phyloP scores from a whole-genome alignment of 768 basidiomycete genomes.

The Suillus weaverae region DNA sequence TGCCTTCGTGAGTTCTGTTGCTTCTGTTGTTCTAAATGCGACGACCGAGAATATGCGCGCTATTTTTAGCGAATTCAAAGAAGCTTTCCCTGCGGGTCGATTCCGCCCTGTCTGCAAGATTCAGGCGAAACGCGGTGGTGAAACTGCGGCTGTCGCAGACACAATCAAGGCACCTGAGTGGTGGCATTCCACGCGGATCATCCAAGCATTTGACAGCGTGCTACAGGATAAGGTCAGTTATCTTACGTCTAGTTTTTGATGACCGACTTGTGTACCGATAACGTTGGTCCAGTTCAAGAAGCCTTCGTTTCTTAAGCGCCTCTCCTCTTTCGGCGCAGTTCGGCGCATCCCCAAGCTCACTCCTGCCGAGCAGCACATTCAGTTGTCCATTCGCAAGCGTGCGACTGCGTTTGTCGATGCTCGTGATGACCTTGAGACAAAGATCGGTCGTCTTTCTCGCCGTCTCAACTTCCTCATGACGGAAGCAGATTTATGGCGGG shows the following conservation, averaged over 20 bases:
- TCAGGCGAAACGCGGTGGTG: conserved; percentile 77
- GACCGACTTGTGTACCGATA: conserved; percentile 4
- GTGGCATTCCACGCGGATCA: conserved; percentile 92
- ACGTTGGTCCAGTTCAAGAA: conserved; percentile 67
- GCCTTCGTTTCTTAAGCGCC: conserved; percentile 82
- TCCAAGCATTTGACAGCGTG: conserved; percentile 87
- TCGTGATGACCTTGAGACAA: conserved; percentile 90
- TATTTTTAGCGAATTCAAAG: conserved; percentile 78
- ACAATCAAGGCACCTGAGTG: conserved; percentile 88
- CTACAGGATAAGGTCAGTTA: conserved; percentile 74
- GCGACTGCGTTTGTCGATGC: conserved; percentile 95
- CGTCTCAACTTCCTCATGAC: conserved; percentile 92
- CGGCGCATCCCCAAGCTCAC: conserved; percentile 74
- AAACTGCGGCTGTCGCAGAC: conserved; percentile 82
- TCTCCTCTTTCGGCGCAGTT: conserved; percentile 72
- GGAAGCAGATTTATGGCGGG: conserved; percentile 86
- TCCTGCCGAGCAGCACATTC: conserved; percentile 80
- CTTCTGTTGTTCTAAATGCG: background rate
- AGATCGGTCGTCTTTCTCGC: conserved; percentile 83
- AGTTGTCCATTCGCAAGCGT: conserved; percentile 86
- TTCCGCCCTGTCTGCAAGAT: conserved; percentile 92
- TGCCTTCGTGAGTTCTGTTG: conserved; percentile 55
- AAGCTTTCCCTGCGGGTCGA: conserved; percentile 89
- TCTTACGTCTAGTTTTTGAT: background rate
- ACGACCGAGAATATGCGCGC: conserved; percentile 11